Percentiles rank a stretch among this genome's conserved stretches.
Evolutionary conservation across 306 rosid species (phyloP).

Genomic region (Vicia faba): DNA sequence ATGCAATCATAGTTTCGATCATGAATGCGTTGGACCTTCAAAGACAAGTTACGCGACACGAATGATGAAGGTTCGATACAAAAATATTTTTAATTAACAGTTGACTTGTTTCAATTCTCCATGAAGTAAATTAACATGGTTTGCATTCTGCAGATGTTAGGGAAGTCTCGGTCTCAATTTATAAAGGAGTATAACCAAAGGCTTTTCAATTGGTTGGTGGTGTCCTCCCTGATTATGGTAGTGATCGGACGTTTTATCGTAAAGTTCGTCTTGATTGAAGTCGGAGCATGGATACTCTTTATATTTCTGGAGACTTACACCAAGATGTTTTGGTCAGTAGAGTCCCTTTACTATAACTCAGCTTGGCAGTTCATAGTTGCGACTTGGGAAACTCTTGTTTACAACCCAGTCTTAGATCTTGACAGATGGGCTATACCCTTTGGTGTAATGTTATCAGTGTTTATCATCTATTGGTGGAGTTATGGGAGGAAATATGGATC

Average conservation of each 20-base stretch:
- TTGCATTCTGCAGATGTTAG: conserved; percentile 69
- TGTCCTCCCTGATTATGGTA: conserved; percentile 88
- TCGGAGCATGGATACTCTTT: conserved; percentile 91
- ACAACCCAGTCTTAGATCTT: conserved; percentile 89
- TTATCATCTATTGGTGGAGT: conserved; percentile 85
- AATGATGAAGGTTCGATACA: conserved; percentile 70
- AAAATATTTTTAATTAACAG: conserved; percentile 10
- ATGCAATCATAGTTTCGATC: conserved; percentile 81
- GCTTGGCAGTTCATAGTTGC: conserved; percentile 81
- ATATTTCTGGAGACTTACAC: conserved; percentile 95
- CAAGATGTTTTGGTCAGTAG: conserved; percentile 96
- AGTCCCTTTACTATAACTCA: conserved; percentile 89
- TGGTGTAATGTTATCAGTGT: conserved; percentile 48
- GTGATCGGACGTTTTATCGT: conserved; percentile 84
- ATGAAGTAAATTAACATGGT: background rate
- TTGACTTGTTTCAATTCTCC: conserved; percentile 5
- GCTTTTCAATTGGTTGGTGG: conserved; percentile 97
- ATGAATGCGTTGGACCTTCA: conserved; percentile 84
- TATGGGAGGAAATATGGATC: conserved; percentile 72
- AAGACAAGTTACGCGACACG: conserved; percentile 76
- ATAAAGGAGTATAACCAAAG: conserved; percentile 90
- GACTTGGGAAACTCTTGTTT: conserved; percentile 89
- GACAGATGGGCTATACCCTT: conserved; percentile 99
- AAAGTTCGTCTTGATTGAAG: conserved; percentile 77
- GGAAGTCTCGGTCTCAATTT: conserved; percentile 73